Evolutionary conservation across 768 basidiomycete species (phyloP), one percentile per base, ranked within the genome.

Genomic region (Mycena galopus): DNA sequence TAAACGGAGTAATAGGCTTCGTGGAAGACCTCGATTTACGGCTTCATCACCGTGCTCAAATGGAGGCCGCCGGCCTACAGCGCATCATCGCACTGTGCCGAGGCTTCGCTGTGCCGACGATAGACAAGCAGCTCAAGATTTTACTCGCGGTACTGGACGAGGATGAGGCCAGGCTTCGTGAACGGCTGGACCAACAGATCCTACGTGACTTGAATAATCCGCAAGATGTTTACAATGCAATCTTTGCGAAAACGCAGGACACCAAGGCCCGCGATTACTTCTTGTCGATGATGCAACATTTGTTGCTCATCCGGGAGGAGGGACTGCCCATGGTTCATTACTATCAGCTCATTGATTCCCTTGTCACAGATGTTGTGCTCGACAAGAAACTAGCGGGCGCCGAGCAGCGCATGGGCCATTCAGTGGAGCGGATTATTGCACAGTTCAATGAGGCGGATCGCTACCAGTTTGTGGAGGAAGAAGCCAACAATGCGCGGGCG

Each of bases 361-460:
- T 98, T 55, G 90, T 99, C 55, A 92, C 95, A 56, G 93, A 96
- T 78, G 90, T 99, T 69, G 96, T 99, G 8, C 89, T 97, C 83
- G 96, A 97, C 81, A 94, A 95, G 81, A 96, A 96, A 79, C 86
- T 94, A 59, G 90, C 88, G 16, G 94, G 94, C 19, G 94, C 94
- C 16, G 94, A 97, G 75, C 89, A 92, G 63, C 89, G 96, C 39
- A 87, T 97, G 76, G 97, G 96, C 0, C 91, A 94, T 76, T 96
- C 96, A 10, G 97, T 99, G 14, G 92, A 95, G 74, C 89, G 93
- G 55, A 88, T 99, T 67, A 93, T 98, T 59, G 91, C 94, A 1
- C 93, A 94, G 79, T 94, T 98, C 80, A 96, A 94, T 73, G 96
- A 97, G 76, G 91, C 94, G 25, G 96, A 98, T 73, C 90, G 93